phyloP scores from a whole-genome alignment of 1,284 basidiomycete species.

The Apiotrichum gamsii region DNA sequence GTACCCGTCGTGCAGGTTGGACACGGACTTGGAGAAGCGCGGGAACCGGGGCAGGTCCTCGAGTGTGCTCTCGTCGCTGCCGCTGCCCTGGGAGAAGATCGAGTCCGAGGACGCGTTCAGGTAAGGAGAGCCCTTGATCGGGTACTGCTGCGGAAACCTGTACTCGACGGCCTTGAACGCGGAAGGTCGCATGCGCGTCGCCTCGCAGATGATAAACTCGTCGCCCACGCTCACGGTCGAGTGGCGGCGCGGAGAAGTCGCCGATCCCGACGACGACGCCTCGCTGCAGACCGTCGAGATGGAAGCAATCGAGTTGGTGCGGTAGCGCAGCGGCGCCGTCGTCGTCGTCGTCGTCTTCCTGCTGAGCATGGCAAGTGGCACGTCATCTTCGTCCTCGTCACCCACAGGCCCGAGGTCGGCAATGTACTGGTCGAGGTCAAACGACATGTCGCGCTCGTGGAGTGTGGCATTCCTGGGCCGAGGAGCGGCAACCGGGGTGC shows the following conservation, averaged over 20 bases:
- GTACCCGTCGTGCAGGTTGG: neutral
- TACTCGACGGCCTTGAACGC: neutral
- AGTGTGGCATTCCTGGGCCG: neutral
- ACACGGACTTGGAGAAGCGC: slow-evolving; percentile 9
- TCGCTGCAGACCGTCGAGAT: neutral
- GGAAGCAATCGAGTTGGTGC: neutral
- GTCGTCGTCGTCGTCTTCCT: neutral
- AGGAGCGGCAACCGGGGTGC: neutral
- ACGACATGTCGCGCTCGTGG: slow-evolving; percentile 21
- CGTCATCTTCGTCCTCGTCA: slow-evolving; percentile 2
- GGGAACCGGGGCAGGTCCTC: neutral
- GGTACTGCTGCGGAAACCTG: neutral
- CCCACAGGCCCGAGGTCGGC: slow-evolving; percentile 17
- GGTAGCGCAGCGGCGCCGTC: neutral
- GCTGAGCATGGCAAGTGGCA: too few relatives aligned
- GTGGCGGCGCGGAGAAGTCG: neutral
- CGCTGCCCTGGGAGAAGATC: neutral
- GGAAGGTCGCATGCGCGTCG: slow-evolving; percentile 1
- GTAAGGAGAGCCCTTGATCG: too few relatives aligned
- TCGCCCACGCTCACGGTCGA: slow-evolving; percentile 10
- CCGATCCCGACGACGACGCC: neutral
- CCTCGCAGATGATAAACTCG: slow-evolving; percentile 22
- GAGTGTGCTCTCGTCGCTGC: neutral
- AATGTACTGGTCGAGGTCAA: slow-evolving; percentile 37
- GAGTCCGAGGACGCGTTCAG: too few relatives aligned